Evolutionary conservation across 257 asterid species (phyloP), one percentile per base, ranked within the genome.

Genomic region (Solanum pinnatisectum): DNA sequence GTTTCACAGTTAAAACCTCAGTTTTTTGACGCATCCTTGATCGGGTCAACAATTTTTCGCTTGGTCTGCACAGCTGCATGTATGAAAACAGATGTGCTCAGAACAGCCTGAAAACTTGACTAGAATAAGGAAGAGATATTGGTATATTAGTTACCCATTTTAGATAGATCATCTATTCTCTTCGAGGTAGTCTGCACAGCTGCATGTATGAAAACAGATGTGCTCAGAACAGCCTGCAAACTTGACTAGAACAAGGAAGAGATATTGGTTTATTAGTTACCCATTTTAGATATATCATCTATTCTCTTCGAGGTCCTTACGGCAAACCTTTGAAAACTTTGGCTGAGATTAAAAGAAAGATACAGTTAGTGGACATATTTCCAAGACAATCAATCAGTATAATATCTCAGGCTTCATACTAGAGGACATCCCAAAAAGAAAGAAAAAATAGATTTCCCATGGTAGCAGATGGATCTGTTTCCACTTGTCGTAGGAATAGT

Each of bases 281-380:
- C 98, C 8, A 92, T 87, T 30, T 74, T 89, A 89, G 97, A 83
- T 18, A 93, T 12, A 25, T 93, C 94, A 35, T 93, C 94, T 25
- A 95, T 87, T 92, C 79, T 94, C 94, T 87, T 95, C 5, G 96
- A 93, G 25, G 99, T 92, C 92, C 93, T 95, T 87, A 96, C 98
- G 0, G 99, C 99, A 89, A 96, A 96, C 88, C 98, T 93, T 93
- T 95, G 98, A 90, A 95, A 94, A 71, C 85, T 87, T 37, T 92
- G 94, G 89, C 98, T 96, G 91, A 11, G 27, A 44, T 44, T 13
- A 27, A 79, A 79, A 79, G 85, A 44, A 44, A 79, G 67, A 79
- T 27, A 8, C 67, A 27, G 15, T 78, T 78, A 78, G 63, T 8
- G 25, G 39, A 36, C 84, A 79, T 79, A 27, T 44, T 44, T 20